phyloP scores from a whole-genome alignment of 2,329 filamentous ascomycete species.

The Colletotrichum kahawae region DNA sequence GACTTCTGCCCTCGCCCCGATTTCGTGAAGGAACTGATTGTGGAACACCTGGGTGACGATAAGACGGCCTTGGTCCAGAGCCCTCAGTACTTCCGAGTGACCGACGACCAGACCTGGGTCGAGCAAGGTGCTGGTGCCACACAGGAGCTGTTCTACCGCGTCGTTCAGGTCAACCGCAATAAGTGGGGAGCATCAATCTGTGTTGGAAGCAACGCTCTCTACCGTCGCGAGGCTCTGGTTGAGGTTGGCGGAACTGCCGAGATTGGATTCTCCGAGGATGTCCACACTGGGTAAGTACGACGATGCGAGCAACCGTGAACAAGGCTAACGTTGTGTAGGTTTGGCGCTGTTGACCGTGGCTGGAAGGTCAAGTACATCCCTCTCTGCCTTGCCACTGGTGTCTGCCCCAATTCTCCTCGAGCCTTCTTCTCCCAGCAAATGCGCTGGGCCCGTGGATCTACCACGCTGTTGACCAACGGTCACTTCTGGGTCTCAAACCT shows the following conservation, averaged over 20 bases:
- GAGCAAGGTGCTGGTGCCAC: constrained; percentile 47
- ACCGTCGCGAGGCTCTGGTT: constrained; percentile 40
- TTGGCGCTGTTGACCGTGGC: constrained; percentile 44
- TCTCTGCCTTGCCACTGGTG: constrained; percentile 44
- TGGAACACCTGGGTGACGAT: constrained; percentile 41
- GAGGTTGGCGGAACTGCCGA: constrained; percentile 46
- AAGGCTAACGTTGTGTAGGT: constrained; percentile 23
- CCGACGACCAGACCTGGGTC: constrained; percentile 44
- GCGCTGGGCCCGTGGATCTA: constrained; percentile 46
- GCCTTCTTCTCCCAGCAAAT: constrained; percentile 50
- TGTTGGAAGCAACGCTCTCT: constrained; percentile 46
- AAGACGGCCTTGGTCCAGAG: constrained; percentile 45
- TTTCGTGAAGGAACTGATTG: constrained; percentile 42
- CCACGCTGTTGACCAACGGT: constrained; percentile 42
- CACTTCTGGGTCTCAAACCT: constrained; percentile 45
- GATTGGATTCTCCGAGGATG: constrained; percentile 48
- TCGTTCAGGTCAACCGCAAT: constrained; percentile 45
- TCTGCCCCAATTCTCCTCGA: constrained; percentile 45
- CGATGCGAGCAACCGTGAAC: not conserved
- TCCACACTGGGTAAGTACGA: constrained; percentile 41
- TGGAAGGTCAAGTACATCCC: constrained; percentile 48
- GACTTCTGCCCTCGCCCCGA: constrained; percentile 47
- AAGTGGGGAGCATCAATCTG: constrained; percentile 46
- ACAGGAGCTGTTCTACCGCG: constrained; percentile 47
- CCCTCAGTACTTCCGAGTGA: constrained; percentile 45